phyloP scores from a whole-genome alignment of 2,329 filamentous ascomycete genomes.

The Fusarium temperatum region DNA sequence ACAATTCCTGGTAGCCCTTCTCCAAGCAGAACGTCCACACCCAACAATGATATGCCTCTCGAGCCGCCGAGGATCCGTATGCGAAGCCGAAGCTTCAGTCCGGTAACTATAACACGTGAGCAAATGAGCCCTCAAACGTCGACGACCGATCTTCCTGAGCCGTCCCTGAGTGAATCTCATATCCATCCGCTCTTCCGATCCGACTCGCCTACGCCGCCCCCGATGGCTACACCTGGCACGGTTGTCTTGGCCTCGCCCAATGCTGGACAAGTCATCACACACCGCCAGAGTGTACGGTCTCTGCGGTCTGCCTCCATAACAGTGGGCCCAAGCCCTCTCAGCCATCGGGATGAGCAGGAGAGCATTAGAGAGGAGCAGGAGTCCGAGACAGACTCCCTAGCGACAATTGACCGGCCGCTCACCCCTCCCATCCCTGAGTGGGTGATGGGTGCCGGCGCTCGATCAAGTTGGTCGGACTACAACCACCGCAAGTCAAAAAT shows the following conservation, averaged over 20 bases:
- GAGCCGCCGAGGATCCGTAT: conserved; percentile 56
- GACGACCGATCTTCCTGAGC: conserved; percentile 61
- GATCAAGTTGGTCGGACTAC: conserved; percentile 60
- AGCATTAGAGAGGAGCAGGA: conserved; percentile 41
- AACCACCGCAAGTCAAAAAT: conserved; percentile 48
- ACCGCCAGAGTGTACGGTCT: conserved; percentile 60
- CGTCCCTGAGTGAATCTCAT: conserved; percentile 65
- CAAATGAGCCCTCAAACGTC: conserved; percentile 37
- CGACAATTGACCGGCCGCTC: conserved; percentile 56
- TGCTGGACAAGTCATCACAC: conserved; percentile 70
- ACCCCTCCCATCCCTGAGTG: conserved; percentile 71
- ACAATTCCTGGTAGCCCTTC: conserved; percentile 75
- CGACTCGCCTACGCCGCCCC: conserved; percentile 73
- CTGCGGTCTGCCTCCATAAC: conserved; percentile 66
- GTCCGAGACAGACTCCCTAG: conserved; percentile 30
- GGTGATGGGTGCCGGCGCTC: conserved; percentile 63
- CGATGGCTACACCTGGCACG: conserved; percentile 73
- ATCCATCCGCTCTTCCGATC: conserved; percentile 83
- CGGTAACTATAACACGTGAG: conserved; percentile 48
- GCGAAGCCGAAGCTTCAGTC: conserved; percentile 63
- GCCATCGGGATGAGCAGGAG: conserved; percentile 49
- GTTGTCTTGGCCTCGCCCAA: conserved; percentile 75
- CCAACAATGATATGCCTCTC: conserved; percentile 67
- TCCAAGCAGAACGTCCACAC: conserved; percentile 71
- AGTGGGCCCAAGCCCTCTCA: conserved; percentile 57